Evolutionary conservation across 805 yeast species (phyloP).

Genomic region (Candida fluviatilis): DNA sequence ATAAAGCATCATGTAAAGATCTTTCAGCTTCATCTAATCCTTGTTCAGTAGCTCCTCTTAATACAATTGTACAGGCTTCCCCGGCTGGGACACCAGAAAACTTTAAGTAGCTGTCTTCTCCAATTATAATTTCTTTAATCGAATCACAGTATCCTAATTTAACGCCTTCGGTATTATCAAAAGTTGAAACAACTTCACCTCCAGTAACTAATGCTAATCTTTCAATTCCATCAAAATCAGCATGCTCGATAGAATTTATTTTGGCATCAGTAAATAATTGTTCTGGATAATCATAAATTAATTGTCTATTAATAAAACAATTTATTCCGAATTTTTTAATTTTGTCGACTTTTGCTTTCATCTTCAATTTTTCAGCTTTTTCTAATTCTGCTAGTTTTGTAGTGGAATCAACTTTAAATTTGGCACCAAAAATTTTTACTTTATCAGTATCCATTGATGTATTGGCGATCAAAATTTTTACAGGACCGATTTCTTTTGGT

Average conservation of each 20-base stretch:
- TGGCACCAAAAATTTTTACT: slow-evolving; percentile 96
- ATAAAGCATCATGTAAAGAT: slow-evolving; percentile 86
- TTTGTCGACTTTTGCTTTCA: slow-evolving; percentile 84
- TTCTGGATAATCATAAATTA: slow-evolving; percentile 97
- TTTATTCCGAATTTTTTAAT: slow-evolving; percentile 84
- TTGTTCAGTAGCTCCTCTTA: slow-evolving; percentile 57
- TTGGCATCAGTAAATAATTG: slow-evolving; percentile 84
- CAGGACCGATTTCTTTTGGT: slow-evolving; percentile 79
- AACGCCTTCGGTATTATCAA: slow-evolving; percentile 85
- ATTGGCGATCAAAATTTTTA: slow-evolving; percentile 86
- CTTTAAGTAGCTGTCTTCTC: slow-evolving; percentile 85
- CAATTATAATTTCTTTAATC: slow-evolving; percentile 89
- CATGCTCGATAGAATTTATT: slow-evolving; percentile 93
- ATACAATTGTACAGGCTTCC: slow-evolving; percentile 91
- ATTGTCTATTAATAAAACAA: slow-evolving; percentile 91
- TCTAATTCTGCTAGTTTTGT: slow-evolving; percentile 91
- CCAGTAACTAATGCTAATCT: slow-evolving; percentile 95
- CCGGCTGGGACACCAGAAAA: slow-evolving; percentile 96
- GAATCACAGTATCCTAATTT: slow-evolving; percentile 83
- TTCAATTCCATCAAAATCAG: slow-evolving; percentile 97
- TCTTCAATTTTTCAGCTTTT: slow-evolving; percentile 89
- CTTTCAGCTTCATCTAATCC: slow-evolving; percentile 47
- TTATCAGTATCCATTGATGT: slow-evolving; percentile 97
- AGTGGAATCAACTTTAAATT: slow-evolving; percentile 93
- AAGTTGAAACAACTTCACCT: slow-evolving; percentile 96